phyloP scores from a whole-genome alignment of 2,329 filamentous ascomycete genomes.

The Trichoderma simmonsii region DNA sequence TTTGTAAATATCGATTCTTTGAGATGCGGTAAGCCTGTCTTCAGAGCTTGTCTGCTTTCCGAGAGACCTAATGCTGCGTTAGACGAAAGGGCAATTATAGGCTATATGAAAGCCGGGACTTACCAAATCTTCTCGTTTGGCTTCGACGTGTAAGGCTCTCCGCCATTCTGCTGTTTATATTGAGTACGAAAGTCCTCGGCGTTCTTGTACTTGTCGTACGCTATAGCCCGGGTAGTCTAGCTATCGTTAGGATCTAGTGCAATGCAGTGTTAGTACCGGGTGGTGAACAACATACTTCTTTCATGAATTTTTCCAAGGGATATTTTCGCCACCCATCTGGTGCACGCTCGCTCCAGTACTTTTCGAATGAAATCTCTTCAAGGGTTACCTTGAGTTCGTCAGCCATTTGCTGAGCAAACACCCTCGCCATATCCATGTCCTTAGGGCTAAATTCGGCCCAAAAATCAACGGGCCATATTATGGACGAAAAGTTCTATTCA shows the following conservation, averaged over 20 bases:
- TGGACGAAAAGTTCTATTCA: no score
- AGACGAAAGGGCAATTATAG: not conserved
- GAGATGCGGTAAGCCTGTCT: not conserved
- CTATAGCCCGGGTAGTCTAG: not conserved
- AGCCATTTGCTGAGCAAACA: not conserved
- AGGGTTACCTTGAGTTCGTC: not conserved
- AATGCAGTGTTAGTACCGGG: not conserved
- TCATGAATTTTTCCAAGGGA: not conserved
- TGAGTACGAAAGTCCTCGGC: not conserved
- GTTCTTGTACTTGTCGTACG: not conserved
- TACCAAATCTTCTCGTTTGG: not conserved
- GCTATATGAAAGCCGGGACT: not conserved
- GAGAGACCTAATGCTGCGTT: not conserved
- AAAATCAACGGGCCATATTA: no score
- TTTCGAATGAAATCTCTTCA: not conserved
- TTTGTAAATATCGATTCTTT: not conserved
- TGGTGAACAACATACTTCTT: not conserved
- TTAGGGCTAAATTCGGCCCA: no score
- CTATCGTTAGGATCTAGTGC: not conserved
- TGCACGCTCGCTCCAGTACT: fast-evolving
- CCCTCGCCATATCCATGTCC: not conserved
- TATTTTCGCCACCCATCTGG: fast-evolving
- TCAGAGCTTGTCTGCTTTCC: not conserved
- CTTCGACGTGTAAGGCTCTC: not conserved
- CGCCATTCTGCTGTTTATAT: fast-evolving